Percentiles rank a stretch among this genome's conserved stretches.
These are phyloP conservation scores for Phytophthora lateralis DNA, from an alignment of 352 stramenopile species.

Conservation along the genomic window DNA sequence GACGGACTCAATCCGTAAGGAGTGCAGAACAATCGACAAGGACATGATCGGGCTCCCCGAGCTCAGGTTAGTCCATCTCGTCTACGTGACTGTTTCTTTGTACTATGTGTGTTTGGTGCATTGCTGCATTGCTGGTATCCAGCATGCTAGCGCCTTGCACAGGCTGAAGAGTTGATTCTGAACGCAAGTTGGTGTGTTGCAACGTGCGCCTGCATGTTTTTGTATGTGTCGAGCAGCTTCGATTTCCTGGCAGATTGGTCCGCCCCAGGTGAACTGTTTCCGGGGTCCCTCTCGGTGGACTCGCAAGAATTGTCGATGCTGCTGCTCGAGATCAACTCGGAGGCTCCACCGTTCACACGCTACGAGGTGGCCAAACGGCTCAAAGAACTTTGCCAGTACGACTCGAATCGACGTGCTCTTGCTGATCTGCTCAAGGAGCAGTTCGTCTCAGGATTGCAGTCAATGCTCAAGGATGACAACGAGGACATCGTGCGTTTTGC, in stretches of 20 bases:
- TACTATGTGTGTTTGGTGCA: conserved; percentile 22
- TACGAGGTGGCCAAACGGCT: conserved; percentile 74
- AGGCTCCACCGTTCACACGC: conserved; percentile 54
- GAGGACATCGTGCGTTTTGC: conserved; percentile 80
- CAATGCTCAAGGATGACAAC: conserved; percentile 72
- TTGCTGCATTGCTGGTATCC: conserved; percentile 19
- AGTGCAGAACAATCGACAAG: conserved; percentile 66
- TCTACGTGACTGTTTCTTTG: conserved; percentile 14
- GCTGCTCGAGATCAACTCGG: conserved; percentile 61
- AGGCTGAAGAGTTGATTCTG: conserved; percentile 19
- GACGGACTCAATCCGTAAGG: conserved; percentile 65
- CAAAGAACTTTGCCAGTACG: conserved; percentile 75
- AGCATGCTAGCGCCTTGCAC: conserved; percentile 10
- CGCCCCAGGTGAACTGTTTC: conserved; percentile 51
- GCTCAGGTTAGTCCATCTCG: conserved; percentile 50
- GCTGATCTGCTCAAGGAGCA: conserved; percentile 48
- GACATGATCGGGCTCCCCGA: conserved; percentile 65
- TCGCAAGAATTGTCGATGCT: conserved; percentile 59
- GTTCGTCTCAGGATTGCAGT: conserved; percentile 56
- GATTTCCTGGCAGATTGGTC: conserved; percentile 74
- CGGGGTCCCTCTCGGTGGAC: conserved; percentile 46
- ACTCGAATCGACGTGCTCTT: conserved; percentile 55
- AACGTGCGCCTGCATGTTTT: conserved; percentile 11
- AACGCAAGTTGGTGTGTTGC: conserved; percentile 28
- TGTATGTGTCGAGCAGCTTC: conserved; percentile 46